Base-by-base conservation (phyloP, 2,329 filamentous ascomycete genomes). In the Byssoonygena ceratinophila region DNA sequence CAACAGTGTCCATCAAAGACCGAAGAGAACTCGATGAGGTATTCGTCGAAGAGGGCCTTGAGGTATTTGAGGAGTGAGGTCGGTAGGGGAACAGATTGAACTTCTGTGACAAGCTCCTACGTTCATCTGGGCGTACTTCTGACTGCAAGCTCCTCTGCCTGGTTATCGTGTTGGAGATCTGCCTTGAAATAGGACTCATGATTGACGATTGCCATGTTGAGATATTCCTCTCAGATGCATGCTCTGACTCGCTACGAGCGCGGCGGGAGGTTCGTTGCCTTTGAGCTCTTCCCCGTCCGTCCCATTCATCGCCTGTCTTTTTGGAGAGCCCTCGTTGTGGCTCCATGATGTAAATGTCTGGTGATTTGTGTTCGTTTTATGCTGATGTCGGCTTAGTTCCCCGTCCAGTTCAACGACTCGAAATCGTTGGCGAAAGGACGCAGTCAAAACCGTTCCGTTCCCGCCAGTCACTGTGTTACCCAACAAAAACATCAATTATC, bases 11-110 rank as follows among this genome's bases (percentile, higher is more conserved):
- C 27, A 47, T 40, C n/a, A 60, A 39, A 12, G 59, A 59, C 34
- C 46, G 68, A 18, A 72, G 59, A 7, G 70, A 72, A 54, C 68
- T 71, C 23, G 68, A 68, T 16, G 70, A 71, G 5, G 68, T 70
- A 46, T 68, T 68, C 34, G 63, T 65, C 27, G 70, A 71, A 25
- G 64, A 61, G 3, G 61, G 60, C 43, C 63, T 59, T 7, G 69
- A 69, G 32, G 64, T 59, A 44, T 60, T 66, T 20, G 66, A 64
- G 34, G 64, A 66, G 53, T 67, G 62, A 40, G 68, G 57, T 31
- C 57, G 53, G 37, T 54, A 40, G 2, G 57, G 55, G 25, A 56
- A 57, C 3, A 56, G 32, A n/a, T 54, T 54, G 29, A 58, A 52
- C 39, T 55, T 56, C 29, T 59, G 55, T 11, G 55, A 47, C 25